Base-by-base conservation (phyloP, 208 protist species). In the Crithidia expoeki region DNA sequence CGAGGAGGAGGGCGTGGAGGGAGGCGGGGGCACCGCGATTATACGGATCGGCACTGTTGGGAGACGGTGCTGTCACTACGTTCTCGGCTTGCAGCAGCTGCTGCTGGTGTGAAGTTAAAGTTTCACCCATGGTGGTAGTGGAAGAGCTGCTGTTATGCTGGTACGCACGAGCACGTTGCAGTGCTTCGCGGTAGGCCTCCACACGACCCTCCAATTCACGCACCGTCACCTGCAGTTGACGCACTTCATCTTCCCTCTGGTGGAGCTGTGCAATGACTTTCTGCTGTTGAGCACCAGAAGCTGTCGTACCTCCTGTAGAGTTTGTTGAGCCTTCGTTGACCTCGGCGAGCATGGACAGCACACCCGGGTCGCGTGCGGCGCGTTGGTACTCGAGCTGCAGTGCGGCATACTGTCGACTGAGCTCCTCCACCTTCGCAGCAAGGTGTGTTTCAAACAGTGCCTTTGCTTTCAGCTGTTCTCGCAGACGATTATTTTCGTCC, bases 401-500 rank as follows among this genome's bases (percentile, higher is more conserved):
- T 2, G 44, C 34, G 0, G 72, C 72, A 21, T 58, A 30, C 6
- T 17, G 27, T 11, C 47, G 62, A 16, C 60, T 62, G 4, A 56
- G 12, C 56, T 85, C 79, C 55, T 86, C 77, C 21, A 94, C 34
- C 33, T 72, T 72, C 42, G 79, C 49, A 34, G 68, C 68, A 34
- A 93, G 81, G 60, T 85, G 77, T 23, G 70, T 36, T 72, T 86
- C 79, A 21, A 81, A 78, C 17, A 89, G 61, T 11, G 58, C 69
- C 16, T 82, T 65, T 21, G 85, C 83, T 30, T 79, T 73, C 27
- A 94, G 44, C 61, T 89, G 88, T 50, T 79, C 75, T 0, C 85
- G 88, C 51, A 94, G 79, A 14, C 72, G 74, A 58, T 77, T 77
- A 51, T 89, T 91, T 64, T 94, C 88, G 7, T 80, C 57, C 0